phyloP scores from a whole-genome alignment of 257 asterid species.

The Solanum tarapatanum region DNA sequence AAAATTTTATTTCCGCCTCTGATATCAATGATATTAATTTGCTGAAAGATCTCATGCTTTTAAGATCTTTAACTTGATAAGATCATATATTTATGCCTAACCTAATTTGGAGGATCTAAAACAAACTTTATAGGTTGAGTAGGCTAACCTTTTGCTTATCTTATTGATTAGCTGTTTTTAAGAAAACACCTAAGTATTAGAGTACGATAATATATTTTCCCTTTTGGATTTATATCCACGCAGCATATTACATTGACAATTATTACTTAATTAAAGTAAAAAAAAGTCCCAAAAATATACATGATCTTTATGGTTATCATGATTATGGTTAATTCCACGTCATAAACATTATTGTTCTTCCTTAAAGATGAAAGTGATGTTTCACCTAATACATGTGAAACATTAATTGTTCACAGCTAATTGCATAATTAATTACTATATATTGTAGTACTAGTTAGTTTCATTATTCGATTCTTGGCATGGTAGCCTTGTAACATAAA shows the following conservation, averaged over 20 bases:
- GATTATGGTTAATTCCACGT: background rate
- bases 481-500: background rate
- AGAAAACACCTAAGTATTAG: background rate
- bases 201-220: background rate
- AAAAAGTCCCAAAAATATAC: background rate
- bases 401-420: background rate
- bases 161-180: background rate
- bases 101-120: background rate
- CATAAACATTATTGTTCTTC: background rate
- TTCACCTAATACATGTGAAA: background rate
- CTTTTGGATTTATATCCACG: background rate
- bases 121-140: background rate
- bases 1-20: background rate
- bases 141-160: background rate
- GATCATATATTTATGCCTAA: background rate
- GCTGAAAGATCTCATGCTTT: background rate
- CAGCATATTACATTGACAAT: background rate
- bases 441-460: background rate
- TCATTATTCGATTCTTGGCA: background rate
- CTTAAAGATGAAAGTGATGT: background rate
- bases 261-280: background rate
- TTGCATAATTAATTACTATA: background rate
- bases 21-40: background rate
- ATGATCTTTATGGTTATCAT: background rate
- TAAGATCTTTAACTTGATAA: background rate